Conservation (phyloP, 495 filamentous ascomycete genomes). For the Collariella sp. region DNA sequence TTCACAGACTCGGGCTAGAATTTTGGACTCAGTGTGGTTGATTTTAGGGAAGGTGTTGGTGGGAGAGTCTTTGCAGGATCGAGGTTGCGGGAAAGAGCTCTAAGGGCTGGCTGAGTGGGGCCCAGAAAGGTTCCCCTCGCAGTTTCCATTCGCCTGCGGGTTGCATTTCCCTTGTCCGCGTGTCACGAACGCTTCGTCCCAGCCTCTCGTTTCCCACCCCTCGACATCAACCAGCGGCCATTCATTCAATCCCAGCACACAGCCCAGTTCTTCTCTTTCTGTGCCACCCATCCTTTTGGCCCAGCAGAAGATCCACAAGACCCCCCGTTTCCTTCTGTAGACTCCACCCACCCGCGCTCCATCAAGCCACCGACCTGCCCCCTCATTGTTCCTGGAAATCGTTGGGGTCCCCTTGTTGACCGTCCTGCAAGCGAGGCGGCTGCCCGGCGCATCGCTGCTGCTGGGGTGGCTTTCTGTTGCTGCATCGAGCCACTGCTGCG, state of each 20-base stretch:
- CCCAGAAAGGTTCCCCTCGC: too few species aligned
- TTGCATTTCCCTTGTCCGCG: slow-evolving; percentile 13
- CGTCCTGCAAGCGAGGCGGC: not conserved
- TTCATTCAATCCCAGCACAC: slow-evolving; percentile 19
- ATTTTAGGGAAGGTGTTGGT: not conserved
- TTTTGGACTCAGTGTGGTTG: not conserved
- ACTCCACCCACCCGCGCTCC: slow-evolving; percentile 1
- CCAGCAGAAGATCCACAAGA: slow-evolving; percentile 7
- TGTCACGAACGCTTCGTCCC: slow-evolving; percentile 10
- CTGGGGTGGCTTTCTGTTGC: not conserved
- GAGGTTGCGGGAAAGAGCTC: not conserved
- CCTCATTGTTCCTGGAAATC: not conserved
- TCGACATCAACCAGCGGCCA: slow-evolving; percentile 13
- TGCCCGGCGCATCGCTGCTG: not conserved
- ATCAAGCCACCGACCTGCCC: slow-evolving; percentile 6
- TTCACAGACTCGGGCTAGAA: not conserved
- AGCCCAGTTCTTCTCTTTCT: not conserved
- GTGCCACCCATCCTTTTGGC: slow-evolving; percentile 12
- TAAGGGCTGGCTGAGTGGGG: too few species aligned
- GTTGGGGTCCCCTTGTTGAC: not conserved
- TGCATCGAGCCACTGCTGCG: not conserved
- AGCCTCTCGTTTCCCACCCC: slow-evolving; percentile 26
- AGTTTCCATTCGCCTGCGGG: slow-evolving; percentile 10
- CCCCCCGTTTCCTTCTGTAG: not conserved
- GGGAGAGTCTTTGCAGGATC: not conserved